These are phyloP conservation scores for Suillus placidus DNA, from an alignment of 768 basidiomycete genomes.

Conservation along the genomic window DNA sequence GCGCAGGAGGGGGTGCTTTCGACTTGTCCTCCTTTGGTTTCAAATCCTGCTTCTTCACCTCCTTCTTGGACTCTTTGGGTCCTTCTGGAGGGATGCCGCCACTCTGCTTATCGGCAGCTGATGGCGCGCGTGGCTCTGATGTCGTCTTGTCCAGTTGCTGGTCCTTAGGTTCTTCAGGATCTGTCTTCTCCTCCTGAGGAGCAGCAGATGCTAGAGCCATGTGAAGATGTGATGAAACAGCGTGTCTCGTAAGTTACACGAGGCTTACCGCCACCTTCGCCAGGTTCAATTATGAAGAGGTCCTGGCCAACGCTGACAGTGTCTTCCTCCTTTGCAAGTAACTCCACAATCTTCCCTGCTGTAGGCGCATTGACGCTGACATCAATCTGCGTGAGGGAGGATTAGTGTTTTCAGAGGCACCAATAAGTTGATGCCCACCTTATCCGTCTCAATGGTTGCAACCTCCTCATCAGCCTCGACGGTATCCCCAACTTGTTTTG, in stretches of 20 bases:
- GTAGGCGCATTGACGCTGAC: slow-evolving; percentile 93
- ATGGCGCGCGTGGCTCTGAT: slow-evolving; percentile 48
- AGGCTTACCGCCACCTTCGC: slow-evolving; percentile 57
- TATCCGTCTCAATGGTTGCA: slow-evolving; percentile 98
- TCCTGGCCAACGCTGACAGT: slow-evolving; percentile 96
- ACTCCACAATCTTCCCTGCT: slow-evolving; percentile 86
- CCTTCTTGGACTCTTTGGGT: slow-evolving; percentile 40
- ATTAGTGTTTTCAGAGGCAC: slow-evolving; percentile 7
- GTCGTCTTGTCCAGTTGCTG: slow-evolving; percentile 51
- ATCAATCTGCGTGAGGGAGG: slow-evolving; percentile 69
- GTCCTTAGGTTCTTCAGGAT: slow-evolving; percentile 47
- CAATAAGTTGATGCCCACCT: slow-evolving; percentile 53
- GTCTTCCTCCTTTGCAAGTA: slow-evolving; percentile 89
- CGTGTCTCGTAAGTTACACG: background rate
- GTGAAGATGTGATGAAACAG: background rate
- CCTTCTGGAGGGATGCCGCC: slow-evolving; percentile 27
- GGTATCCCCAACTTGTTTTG: slow-evolving; percentile 88
- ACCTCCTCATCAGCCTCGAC: slow-evolving; percentile 95
- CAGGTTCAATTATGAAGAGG: slow-evolving; percentile 87
- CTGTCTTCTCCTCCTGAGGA: slow-evolving; percentile 35
- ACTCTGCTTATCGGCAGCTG: slow-evolving; percentile 31
- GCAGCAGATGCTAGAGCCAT: slow-evolving; percentile 37
- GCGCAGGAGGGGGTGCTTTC: slow-evolving; percentile 27
- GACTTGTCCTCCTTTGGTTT: slow-evolving; percentile 36
- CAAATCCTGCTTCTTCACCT: slow-evolving; percentile 38